Base-by-base conservation (phyloP, 2,329 filamentous ascomycete species). In the Exophiala calicioides region DNA sequence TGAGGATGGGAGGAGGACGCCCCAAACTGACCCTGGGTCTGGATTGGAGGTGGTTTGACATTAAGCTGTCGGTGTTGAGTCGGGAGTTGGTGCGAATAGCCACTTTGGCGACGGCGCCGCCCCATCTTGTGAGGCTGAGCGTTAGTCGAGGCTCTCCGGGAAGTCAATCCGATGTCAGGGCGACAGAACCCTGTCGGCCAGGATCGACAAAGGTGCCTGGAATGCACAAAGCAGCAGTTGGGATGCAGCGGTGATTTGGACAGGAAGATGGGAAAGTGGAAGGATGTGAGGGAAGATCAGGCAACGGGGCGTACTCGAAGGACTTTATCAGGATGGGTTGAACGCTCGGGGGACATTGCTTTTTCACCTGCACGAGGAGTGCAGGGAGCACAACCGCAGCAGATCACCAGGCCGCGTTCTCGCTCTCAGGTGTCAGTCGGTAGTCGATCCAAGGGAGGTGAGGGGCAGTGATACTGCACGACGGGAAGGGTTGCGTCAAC, bases 61-160 rank as follows among this genome's bases (percentile, higher is more conserved):
- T n/a, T n/a, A n/a, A n/a, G n/a, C n/a, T n/a, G n/a, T n/a, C n/a
- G n/a, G n/a, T n/a, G n/a, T n/a, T n/a, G n/a, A n/a, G n/a, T n/a
- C n/a, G 35, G 32, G 9, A 45, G 38, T 16, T 44, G 42, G 44
- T 47, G 44, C 19, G 36, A 36, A 30, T 52, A 37, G 29, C 50
- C 50, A 23, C 39, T 49, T 24, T 40, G 44, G 24, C 45, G 45
- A 30, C 33, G 44, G 26, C 36, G 41, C 9, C 50, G 50, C 41
- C 50, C 50, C 50, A 52, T 52, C 15, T n/a, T 43, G 44, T 29
- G 34, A 27, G 44, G 50, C 41, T 38, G 38, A 37, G 20, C 36
- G 27, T 16, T 18, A 16, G 23, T 32, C 20, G 18, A 29, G 30
- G 23, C 24, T 21, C 12, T 19, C 13, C 23, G 21, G 27, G 15